Conservation (phyloP, 139 green algal genomes). For the Chlorella sp. region DNA sequence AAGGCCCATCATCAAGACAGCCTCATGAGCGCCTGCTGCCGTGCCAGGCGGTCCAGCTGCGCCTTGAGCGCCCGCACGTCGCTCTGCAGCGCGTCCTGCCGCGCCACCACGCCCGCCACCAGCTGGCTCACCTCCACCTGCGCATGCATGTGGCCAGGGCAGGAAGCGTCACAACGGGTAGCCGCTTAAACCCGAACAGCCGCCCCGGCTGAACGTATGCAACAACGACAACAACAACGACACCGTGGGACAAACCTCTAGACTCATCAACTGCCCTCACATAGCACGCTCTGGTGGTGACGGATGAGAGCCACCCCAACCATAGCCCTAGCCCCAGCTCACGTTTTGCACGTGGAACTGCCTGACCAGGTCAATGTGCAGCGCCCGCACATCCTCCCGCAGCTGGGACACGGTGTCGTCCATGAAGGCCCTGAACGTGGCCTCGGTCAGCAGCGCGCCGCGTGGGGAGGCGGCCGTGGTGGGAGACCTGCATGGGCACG, state of each 20-base stretch:
- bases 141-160: too few species aligned
- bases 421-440: background rate
- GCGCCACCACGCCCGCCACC: background rate
- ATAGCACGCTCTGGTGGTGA: too few species aligned
- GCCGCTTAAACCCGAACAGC: too few species aligned
- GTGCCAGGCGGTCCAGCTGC: background rate
- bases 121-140: background rate
- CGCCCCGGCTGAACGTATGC: too few species aligned
- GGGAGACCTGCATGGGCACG: too few species aligned
- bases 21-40: background rate
- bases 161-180: too few species aligned
- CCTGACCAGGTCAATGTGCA: conserved; percentile 11
- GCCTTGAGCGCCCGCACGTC: background rate
- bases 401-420: background rate
- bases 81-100: background rate
- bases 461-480: background rate
- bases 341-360: conserved; percentile 15
- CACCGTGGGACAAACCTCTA: too few species aligned
- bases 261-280: too few species aligned
- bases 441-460: background rate
- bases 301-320: too few species aligned
- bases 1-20: too few species aligned
- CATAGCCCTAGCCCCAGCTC: too few species aligned
- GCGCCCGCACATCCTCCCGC: conserved; percentile 1
- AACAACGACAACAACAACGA: too few species aligned